Evolutionary conservation across 176 grass and related monocot species (phyloP).

Genomic region (Leersia perrieri): DNA sequence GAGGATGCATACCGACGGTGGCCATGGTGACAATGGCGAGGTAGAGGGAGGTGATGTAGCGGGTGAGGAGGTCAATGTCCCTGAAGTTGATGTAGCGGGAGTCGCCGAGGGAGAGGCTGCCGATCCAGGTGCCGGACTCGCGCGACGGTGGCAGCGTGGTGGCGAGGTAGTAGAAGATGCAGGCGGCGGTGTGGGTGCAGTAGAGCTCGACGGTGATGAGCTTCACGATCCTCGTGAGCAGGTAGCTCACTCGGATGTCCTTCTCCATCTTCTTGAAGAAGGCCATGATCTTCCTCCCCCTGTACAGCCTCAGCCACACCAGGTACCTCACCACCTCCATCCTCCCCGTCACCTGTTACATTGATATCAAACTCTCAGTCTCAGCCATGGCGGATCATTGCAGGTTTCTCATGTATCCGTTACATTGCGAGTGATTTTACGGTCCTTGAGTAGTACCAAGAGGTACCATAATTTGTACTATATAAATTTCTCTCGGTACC

Average conservation of each 20-base stretch:
- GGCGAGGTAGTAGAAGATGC: conserved; percentile 90
- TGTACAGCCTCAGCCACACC: conserved; percentile 70
- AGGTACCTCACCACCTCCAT: conserved; percentile 64
- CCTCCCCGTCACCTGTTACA: conserved; percentile 50
- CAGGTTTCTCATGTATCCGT: neutral
- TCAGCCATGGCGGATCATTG: neutral
- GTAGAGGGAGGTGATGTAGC: conserved; percentile 88
- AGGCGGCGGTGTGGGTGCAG: conserved; percentile 86
- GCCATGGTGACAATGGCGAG: conserved; percentile 88
- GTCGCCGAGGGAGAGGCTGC: conserved; percentile 61
- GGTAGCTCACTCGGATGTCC: conserved; percentile 90
- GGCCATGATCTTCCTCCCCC: conserved; percentile 56
- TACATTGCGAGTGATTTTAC: too few relatives aligned
- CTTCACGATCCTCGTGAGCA: conserved; percentile 85
- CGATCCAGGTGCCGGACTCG: conserved; percentile 80
- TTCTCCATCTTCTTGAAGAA: conserved; percentile 94
- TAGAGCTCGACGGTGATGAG: conserved; percentile 85
- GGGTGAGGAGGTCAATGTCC: conserved; percentile 62
- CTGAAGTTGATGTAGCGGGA: conserved; percentile 70
- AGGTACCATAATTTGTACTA: too few relatives aligned
- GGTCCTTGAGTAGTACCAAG: too few relatives aligned
- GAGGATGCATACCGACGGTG: conserved; percentile 59
- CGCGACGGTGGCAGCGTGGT: conserved; percentile 61
- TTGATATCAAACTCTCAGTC: neutral
- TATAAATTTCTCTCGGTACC: too few relatives aligned